phyloP scores from a whole-genome alignment of 2,329 filamentous ascomycete genomes.

The Bipolaris victoriae region DNA sequence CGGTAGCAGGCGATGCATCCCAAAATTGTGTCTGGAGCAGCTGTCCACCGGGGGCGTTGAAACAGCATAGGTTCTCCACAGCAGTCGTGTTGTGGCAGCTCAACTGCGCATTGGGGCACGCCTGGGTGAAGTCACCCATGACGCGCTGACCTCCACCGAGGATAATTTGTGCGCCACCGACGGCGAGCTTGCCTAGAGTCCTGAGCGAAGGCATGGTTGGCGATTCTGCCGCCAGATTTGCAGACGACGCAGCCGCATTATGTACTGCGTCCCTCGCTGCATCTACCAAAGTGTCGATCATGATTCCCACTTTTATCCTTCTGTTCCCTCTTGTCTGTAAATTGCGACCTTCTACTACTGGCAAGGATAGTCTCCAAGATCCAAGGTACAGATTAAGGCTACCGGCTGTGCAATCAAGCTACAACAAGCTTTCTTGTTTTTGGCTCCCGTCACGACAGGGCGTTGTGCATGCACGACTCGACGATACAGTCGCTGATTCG shows the following conservation, averaged over 20 bases:
- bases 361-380: neutral
- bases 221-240: slow-evolving; percentile 25
- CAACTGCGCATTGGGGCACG: slow-evolving; percentile 53
- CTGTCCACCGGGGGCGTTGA: slow-evolving; percentile 74
- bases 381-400: neutral
- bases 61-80: slow-evolving; percentile 73
- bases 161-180: slow-evolving; percentile 44
- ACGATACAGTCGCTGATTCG: slow-evolving; percentile 32
- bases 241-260: slow-evolving; percentile 29
- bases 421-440: slow-evolving; percentile 33
- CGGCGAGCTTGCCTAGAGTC: slow-evolving; percentile 46
- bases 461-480: slow-evolving; percentile 27
- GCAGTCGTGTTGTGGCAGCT: slow-evolving; percentile 69
- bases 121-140: slow-evolving; percentile 31
- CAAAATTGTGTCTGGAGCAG: slow-evolving; percentile 79
- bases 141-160: slow-evolving; percentile 35
- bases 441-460: slow-evolving; percentile 30
- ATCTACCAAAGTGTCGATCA: slow-evolving; percentile 31
- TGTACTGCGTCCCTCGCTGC: slow-evolving; percentile 33
- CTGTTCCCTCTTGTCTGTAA: neutral
- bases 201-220: slow-evolving; percentile 44
- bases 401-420: slow-evolving; percentile 13
- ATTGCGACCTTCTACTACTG: slow-evolving; percentile 10
- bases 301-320: slow-evolving; percentile 12
- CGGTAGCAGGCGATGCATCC: slow-evolving; percentile 69